Base-by-base conservation (phyloP, 1,284 basidiomycete species). In the Schizophyllum amplum region DNA sequence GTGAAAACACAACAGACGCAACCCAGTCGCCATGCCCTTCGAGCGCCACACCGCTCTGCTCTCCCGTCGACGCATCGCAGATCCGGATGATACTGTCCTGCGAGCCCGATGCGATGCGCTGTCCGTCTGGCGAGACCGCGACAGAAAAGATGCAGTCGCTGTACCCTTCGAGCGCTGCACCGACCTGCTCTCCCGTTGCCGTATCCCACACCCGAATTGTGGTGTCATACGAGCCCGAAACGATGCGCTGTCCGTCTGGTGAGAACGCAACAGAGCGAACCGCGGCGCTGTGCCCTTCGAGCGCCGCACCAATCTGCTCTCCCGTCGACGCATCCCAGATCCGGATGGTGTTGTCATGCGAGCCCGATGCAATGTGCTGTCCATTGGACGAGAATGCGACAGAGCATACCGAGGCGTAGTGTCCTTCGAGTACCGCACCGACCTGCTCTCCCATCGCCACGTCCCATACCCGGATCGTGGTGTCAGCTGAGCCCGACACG, bases 271-370 rank as follows among this genome's bases (percentile, higher is more conserved):
- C 52, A 13, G 51, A 53, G 47, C 25, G 55, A 13, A 59, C 52
- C 1, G 21, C 21, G 47, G 2, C 23, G 13, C 20, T 20, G 24
- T 58, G 54, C 6, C 59, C 58, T 25, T 55, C 24, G 4, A 58
- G 54, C 49, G 58, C 46, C 24, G 42, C 25, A 27, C 23, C 17
- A 15, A 54, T 52, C 7, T 42, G 42, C 23, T 46, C 55, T 5
- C 61, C 61, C 33, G 58, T 63, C 4, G 13, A 15, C 17, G 55
- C 57, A 53, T 63, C 57, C 65, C 65, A 66, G 5, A 66, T 42
- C 15, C 55, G 59, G 20, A 59, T 26, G 24, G 56, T 57, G 6
- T 47, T 9, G 54, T 64, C 63, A 51, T 55, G n/a, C 11, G 61
- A 63, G 23, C 57, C 57, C 50, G 61, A 63, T 24, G 56, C 62